phyloP scores from a whole-genome alignment of 139 green algal species.

The Chlamydomonas sp. region DNA sequence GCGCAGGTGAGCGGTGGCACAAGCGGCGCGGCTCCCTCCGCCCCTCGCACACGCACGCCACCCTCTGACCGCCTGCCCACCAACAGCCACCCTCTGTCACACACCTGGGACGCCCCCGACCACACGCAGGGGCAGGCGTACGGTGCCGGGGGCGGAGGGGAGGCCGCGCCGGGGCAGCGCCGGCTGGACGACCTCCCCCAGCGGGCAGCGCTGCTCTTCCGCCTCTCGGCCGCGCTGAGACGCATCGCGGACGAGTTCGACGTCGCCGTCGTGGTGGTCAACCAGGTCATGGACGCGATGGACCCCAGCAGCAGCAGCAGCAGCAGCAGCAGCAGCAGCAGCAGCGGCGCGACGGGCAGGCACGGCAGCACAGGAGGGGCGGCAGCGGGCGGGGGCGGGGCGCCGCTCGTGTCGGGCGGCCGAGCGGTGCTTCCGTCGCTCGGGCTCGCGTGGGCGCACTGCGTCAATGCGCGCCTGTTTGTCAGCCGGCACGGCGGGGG shows the following conservation, averaged over 20 bases:
- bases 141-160: no score
- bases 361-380: no score
- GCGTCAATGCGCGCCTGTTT: no score
- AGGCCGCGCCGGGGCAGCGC: background rate
- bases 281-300: constrained; percentile 43
- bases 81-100: background rate
- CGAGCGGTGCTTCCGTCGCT: no score
- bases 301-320: background rate
- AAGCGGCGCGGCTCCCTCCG: background rate
- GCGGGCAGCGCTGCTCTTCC: background rate
- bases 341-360: background rate
- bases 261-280: constrained; percentile 58
- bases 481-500: no score
- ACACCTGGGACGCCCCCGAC: background rate
- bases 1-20: background rate
- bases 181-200: background rate
- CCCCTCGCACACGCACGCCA: background rate
- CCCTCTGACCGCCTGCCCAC: background rate
- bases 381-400: no score
- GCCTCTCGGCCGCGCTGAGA: constrained; percentile 24
- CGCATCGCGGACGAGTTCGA: constrained; percentile 35
- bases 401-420: no score
- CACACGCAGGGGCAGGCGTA: no score
- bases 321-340: background rate
- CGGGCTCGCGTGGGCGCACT: no score